Base-by-base conservation (phyloP, 2,329 filamentous ascomycete genomes). In the Coniella vitis region DNA sequence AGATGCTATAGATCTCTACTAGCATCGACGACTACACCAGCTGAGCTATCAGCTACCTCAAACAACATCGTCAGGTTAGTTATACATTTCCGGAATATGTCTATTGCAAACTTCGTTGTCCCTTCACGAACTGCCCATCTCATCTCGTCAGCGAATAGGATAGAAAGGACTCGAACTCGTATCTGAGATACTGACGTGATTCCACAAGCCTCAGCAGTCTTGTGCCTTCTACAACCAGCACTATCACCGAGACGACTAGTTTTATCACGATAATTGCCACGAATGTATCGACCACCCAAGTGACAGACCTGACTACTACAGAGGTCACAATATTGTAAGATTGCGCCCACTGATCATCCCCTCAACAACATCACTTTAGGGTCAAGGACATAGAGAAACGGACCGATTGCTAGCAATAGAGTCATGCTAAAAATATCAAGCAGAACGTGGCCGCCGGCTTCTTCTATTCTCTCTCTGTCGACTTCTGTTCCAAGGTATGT, bases 201-300 rank as follows among this genome's bases (percentile, higher is more conserved):
- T 29, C 5, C 25, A 29, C 5, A 29, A 29, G 25, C 25, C 25
- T 10, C 10, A 47, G 31, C 14, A 45, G 16, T 16, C 38, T 40
- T 13, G 19, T 16, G 3, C n/a, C 21, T 19, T 21, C 29, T n/a
- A 40, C 38, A 2, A 44, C 17, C 4, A 42, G n/a, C 32, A 47
- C 51, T 16, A 50, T 47, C 4, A 53, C 51, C 16, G 36, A 45
- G 16, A 53, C 51, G n/a, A 48, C 44, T 20, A 53, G 48, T 22
- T 48, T 42, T 31, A 39, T 45, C 16, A 49, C 47, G n/a, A 44
- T 45, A 14, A 44, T 54, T 25, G 52, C 49, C 12, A 54, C 52
- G 22, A 54, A 49, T 20, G 38, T 42, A 7, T 54, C 49, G 8
- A 54, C 52, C 5, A 52, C 49, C 7, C 49, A 54, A 17, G 41